These are phyloP conservation scores for Tripterygium wilfordii DNA, from an alignment of 177 flowering plant genomes.

Conservation along the genomic window DNA sequence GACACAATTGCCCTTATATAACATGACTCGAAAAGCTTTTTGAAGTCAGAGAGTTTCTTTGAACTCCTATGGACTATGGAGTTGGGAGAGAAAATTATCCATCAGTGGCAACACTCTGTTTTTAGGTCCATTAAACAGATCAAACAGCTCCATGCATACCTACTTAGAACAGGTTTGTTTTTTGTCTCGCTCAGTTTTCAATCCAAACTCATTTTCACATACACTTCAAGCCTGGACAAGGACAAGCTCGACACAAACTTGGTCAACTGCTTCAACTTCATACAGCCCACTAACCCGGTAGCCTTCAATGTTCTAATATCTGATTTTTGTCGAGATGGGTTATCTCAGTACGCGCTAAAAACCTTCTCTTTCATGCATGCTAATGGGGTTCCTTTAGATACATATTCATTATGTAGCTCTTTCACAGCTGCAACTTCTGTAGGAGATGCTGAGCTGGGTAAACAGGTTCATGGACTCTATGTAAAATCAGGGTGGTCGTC, in stretches of 20 bases:
- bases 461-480: conserved; percentile 42
- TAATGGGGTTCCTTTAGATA: conserved; percentile 39
- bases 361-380: conserved; percentile 56
- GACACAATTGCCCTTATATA: not conserved
- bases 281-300: conserved; percentile 33
- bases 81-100: too few relatives aligned
- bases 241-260: conserved; percentile 17
- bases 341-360: conserved; percentile 30
- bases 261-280: conserved; percentile 30
- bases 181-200: conserved; percentile 30
- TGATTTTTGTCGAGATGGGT: conserved; percentile 38
- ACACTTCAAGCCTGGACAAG: conserved; percentile 24
- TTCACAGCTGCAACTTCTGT: conserved; percentile 35
- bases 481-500: conserved; percentile 53
- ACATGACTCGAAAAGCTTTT: not conserved
- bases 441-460: conserved; percentile 27
- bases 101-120: too few relatives aligned
- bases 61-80: conserved; percentile 1
- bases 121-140: too few relatives aligned
- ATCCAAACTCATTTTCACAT: conserved; percentile 38
- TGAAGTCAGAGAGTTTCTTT: not conserved
- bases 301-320: conserved; percentile 49
- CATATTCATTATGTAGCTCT: conserved; percentile 52
- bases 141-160: conserved; percentile 38
- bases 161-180: conserved; percentile 35